These are phyloP conservation scores for Aspergillus hiratsukae DNA, from an alignment of 2,329 filamentous ascomycete genomes.

Conservation along the genomic window DNA sequence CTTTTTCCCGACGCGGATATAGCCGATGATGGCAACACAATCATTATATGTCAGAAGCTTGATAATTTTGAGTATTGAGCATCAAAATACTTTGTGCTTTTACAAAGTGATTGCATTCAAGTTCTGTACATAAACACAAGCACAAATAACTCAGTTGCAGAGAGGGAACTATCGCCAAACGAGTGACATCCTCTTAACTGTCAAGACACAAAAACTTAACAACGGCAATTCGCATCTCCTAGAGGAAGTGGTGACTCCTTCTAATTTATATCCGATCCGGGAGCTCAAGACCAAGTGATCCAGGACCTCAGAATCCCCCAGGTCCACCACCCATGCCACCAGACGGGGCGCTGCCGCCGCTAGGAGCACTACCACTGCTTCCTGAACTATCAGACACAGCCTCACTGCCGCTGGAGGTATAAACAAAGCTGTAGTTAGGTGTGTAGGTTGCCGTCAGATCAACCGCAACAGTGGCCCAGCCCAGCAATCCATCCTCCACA, in stretches of 20 bases:
- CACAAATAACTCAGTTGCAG: background rate
- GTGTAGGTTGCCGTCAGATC: conserved; percentile 10
- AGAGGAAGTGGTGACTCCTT: background rate
- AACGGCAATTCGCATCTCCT: background rate
- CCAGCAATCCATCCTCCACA: conserved; percentile 11
- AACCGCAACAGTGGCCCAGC: conserved; percentile 12
- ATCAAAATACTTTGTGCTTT: background rate
- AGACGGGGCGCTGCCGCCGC: background rate
- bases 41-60: background rate
- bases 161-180: background rate
- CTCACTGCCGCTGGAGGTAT: conserved; percentile 1
- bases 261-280: background rate
- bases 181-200: background rate
- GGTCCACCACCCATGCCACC: background rate
- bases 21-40: background rate
- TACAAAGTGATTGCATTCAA: background rate
- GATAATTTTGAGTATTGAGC: background rate
- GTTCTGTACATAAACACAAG: background rate
- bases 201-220: background rate
- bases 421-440: conserved; percentile 2
- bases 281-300: too few species aligned
- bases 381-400: background rate
- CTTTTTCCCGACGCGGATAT: background rate
- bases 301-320: background rate
- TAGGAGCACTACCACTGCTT: background rate